Conservation (phyloP, 31 red algal species). For the Endocladia muricata region DNA sequence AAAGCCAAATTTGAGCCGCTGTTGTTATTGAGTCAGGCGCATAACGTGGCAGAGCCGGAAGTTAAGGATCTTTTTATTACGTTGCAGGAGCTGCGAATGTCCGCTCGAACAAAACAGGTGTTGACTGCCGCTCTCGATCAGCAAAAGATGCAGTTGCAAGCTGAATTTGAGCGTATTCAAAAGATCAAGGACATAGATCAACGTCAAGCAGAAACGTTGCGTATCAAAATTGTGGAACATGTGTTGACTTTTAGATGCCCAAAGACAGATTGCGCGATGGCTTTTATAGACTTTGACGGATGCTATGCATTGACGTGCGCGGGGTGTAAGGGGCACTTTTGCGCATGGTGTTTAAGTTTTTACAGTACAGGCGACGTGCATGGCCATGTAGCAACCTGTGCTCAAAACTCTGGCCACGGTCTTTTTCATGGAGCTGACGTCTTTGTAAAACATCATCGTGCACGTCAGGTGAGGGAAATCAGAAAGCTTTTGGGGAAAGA, state of each 20-base stretch:
- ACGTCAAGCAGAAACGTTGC: slow-evolving; percentile 12
- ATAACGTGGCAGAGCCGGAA: slow-evolving; percentile 38
- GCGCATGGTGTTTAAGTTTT: slow-evolving; percentile 44
- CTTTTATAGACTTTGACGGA: slow-evolving; percentile 57
- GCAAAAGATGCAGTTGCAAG: slow-evolving; percentile 29
- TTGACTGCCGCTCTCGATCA: slow-evolving; percentile 20
- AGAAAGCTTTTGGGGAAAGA: too few species aligned
- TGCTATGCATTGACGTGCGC: slow-evolving; percentile 41
- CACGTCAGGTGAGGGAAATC: too few species aligned
- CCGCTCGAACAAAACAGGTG: not conserved
- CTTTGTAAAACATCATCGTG: slow-evolving; percentile 13
- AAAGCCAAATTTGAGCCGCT: slow-evolving; percentile 2
- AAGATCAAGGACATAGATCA: slow-evolving; percentile 20
- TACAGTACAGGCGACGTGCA: slow-evolving; percentile 8
- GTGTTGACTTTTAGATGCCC: slow-evolving; percentile 46
- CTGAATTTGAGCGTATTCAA: slow-evolving; percentile 58
- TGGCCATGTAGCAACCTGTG: slow-evolving; percentile 20
- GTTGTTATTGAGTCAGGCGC: slow-evolving; percentile 17
- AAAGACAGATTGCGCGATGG: slow-evolving; percentile 12
- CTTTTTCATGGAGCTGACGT: not conserved
- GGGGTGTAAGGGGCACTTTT: slow-evolving; percentile 10
- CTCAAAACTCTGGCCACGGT: not conserved
- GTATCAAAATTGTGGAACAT: slow-evolving; percentile 14
- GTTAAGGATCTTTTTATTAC: not conserved
- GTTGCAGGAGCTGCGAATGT: slow-evolving; percentile 10